These are phyloP conservation scores for Asterophora parasitica DNA, from an alignment of 768 basidiomycete species.

Conservation along the genomic window DNA sequence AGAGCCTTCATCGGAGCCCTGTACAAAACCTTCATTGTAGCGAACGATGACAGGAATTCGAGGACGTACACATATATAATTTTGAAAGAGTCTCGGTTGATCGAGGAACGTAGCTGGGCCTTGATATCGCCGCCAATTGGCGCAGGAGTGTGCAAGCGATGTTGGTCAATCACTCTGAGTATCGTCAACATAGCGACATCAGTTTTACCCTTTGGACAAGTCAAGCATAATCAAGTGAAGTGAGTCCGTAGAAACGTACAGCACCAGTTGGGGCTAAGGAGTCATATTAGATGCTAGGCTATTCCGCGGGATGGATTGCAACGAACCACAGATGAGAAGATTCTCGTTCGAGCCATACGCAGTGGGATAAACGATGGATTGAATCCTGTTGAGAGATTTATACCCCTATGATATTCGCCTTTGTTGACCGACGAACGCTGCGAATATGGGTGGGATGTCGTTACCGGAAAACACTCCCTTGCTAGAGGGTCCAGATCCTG, in stretches of 20 bases:
- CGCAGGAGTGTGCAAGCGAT: slow-evolving; percentile 30
- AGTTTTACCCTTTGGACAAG: slow-evolving; percentile 81
- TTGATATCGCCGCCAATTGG: slow-evolving; percentile 8
- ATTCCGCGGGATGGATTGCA: slow-evolving; percentile 1
- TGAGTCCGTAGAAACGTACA: slow-evolving; percentile 44
- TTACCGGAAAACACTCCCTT: slow-evolving; percentile 79
- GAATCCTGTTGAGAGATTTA: slow-evolving; percentile 82
- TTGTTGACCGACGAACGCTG: too few species aligned
- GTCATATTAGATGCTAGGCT: neutral
- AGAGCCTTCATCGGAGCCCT: slow-evolving; percentile 99
- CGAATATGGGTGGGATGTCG: slow-evolving; percentile 12
- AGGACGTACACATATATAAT: slow-evolving; percentile 87
- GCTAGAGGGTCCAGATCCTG: slow-evolving; percentile 72
- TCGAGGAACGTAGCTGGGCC: slow-evolving; percentile 39
- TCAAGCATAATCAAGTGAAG: slow-evolving; percentile 8
- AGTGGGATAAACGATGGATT: slow-evolving; percentile 90
- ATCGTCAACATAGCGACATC: slow-evolving; percentile 95
- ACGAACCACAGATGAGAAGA: slow-evolving; percentile 83
- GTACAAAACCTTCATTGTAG: slow-evolving; percentile 1
- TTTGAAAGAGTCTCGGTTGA: slow-evolving; percentile 78
- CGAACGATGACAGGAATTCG: neutral
- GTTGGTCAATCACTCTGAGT: slow-evolving; percentile 79
- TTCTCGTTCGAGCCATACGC: slow-evolving; percentile 97
- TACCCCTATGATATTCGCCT: slow-evolving; percentile 58
- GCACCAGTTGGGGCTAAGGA: slow-evolving; percentile 91